These are phyloP conservation scores for Nannochloris sp. DNA, from an alignment of 139 green algal genomes.

Conservation along the genomic window DNA sequence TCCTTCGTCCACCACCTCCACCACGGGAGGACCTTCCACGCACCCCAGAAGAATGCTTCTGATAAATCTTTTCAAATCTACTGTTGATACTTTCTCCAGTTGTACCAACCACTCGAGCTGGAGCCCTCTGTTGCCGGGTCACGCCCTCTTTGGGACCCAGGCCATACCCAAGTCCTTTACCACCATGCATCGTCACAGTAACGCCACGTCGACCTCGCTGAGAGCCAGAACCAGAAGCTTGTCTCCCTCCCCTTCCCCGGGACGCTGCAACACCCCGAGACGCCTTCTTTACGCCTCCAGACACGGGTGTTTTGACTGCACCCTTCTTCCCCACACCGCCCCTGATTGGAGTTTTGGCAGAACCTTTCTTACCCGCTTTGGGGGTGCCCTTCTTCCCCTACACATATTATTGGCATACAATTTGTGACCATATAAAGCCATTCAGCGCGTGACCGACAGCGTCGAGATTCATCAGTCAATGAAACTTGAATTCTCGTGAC, in stretches of 20 bases:
- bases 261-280: background rate
- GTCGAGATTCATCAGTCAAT: too few relatives aligned
- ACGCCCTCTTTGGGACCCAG: background rate
- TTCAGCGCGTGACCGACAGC: too few relatives aligned
- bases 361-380: too few relatives aligned
- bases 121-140: background rate
- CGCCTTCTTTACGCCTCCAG: background rate
- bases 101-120: background rate
- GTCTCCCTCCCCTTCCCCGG: background rate
- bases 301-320: background rate
- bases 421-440: too few relatives aligned
- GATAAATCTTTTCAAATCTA: slow-evolving; percentile 2
- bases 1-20: background rate
- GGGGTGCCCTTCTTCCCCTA: too few relatives aligned
- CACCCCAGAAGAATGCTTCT: background rate
- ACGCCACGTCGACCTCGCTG: background rate
- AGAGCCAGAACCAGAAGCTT: background rate
- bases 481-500: too few relatives aligned
- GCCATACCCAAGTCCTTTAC: background rate
- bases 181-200: slow-evolving; percentile 1
- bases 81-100: background rate
- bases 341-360: too few relatives aligned
- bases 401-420: too few relatives aligned
- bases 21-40: too few relatives aligned
- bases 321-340: too few relatives aligned